Evolutionary conservation across 495 filamentous ascomycete species (phyloP).

Genomic region (Staphylotrichum tortipilum): DNA sequence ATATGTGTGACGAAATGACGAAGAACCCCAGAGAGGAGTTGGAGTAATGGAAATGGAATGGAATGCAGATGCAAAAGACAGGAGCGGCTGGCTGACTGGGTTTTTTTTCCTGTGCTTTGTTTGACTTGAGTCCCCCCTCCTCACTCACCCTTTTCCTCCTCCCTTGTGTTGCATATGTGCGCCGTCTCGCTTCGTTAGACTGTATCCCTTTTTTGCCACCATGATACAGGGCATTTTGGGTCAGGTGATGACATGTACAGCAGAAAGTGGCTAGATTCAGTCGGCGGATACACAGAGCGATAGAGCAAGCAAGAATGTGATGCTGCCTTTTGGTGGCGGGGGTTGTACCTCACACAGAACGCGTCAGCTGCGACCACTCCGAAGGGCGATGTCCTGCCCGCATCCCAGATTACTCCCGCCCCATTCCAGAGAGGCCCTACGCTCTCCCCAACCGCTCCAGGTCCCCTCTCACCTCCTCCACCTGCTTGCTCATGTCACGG

Average conservation of each 20-base stretch:
- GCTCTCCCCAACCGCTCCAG: slow-evolving; percentile 42
- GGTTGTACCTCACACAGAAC: not conserved
- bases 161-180: not conserved
- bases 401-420: no score
- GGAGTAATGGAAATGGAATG: slow-evolving; percentile 12
- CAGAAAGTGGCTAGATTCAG: not conserved
- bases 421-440: slow-evolving; percentile 7
- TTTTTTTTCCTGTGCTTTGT: no score
- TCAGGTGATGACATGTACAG: slow-evolving; percentile 1
- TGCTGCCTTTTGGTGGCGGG: not conserved
- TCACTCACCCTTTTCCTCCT: slow-evolving; percentile 1
- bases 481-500: slow-evolving; percentile 42
- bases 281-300: not conserved
- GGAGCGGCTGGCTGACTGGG: slow-evolving; percentile 8
- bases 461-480: slow-evolving; percentile 49
- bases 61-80: no score
- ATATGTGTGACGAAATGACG: not conserved
- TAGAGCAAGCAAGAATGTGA: not conserved
- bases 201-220: not conserved
- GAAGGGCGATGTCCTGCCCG: no score
- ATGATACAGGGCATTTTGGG: not conserved
- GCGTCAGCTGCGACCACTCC: slow-evolving; percentile 4
- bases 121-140: no score
- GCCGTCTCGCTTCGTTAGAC: not conserved
- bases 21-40: not conserved